Percentiles rank a stretch among this genome's conserved stretches.
Conservation (phyloP, 1,284 basidiomycete species). For the Puccinia triticina region DNA sequence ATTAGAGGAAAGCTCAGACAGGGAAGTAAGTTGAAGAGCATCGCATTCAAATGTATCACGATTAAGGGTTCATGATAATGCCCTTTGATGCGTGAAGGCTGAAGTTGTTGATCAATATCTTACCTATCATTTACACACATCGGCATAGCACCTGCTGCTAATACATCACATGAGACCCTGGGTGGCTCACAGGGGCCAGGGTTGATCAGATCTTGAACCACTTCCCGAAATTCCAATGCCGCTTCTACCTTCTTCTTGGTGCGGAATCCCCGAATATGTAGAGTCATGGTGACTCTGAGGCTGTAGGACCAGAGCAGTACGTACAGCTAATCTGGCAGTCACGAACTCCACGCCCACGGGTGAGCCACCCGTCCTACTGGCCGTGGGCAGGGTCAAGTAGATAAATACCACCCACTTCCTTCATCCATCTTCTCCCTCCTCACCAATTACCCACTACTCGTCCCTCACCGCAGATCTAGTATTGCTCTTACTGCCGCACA, state of each 20-base stretch:
- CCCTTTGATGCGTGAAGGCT: neutral
- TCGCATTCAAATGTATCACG: neutral
- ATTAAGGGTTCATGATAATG: neutral
- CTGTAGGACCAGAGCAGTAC: neutral
- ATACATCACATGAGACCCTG: neutral
- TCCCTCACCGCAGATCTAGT: neutral
- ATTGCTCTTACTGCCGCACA: neutral
- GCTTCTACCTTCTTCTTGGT: slow-evolving; percentile 15
- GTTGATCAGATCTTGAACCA: slow-evolving; percentile 8
- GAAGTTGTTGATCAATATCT: neutral
- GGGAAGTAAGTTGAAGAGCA: neutral
- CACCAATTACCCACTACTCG: neutral
- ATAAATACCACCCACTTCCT: neutral
- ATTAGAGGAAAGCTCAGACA: neutral
- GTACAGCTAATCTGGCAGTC: neutral
- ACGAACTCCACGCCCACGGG: neutral
- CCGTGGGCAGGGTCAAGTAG: neutral
- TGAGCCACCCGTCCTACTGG: no score
- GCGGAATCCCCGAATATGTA: neutral
- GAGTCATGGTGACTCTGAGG: neutral
- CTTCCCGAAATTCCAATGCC: neutral
- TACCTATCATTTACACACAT: neutral
- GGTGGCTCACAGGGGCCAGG: slow-evolving; percentile 17
- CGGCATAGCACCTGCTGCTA: neutral
- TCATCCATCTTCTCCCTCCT: no score